Evolutionary conservation across 1,284 basidiomycete genomes (phyloP).

Genomic region (Leccinum subfulvum): DNA sequence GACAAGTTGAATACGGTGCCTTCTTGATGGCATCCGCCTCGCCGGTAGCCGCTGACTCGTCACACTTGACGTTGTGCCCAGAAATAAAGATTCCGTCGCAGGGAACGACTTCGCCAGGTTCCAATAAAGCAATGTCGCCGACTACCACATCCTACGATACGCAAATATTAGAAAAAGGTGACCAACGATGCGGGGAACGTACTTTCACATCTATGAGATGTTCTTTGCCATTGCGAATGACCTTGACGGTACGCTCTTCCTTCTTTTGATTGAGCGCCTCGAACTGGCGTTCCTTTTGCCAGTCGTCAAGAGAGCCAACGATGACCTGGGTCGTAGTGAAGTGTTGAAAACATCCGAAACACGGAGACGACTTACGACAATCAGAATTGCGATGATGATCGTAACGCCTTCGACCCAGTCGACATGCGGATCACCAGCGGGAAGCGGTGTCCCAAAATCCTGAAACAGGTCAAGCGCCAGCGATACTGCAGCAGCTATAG

Average conservation of each 20-base stretch:
- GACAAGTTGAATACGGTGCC: conserved; percentile 75
- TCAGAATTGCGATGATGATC: too few relatives aligned
- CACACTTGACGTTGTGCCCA: conserved; percentile 93
- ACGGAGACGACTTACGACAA: too few relatives aligned
- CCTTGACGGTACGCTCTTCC: conserved; percentile 58
- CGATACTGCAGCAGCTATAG: too few relatives aligned
- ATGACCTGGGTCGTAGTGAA: too few relatives aligned
- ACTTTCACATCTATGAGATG: conserved; percentile 80
- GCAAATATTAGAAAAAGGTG: neutral
- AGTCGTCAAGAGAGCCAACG: too few relatives aligned
- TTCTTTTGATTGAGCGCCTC: too few relatives aligned
- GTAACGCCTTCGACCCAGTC: too few relatives aligned
- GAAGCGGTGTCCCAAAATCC: too few relatives aligned
- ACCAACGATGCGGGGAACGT: conserved; percentile 15
- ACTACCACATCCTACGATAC: conserved; percentile 78
- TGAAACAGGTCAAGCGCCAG: too few relatives aligned
- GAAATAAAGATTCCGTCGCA: conserved; percentile 93
- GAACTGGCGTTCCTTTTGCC: too few relatives aligned
- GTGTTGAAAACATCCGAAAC: rapidly evolving
- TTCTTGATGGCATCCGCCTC: conserved; percentile 97
- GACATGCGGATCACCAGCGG: too few relatives aligned
- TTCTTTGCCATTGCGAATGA: conserved; percentile 83
- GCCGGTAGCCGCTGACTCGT: conserved; percentile 95
- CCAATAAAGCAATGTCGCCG: conserved; percentile 88
- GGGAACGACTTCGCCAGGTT: conserved; percentile 94